Percentiles rank a stretch among this genome's conserved stretches.
These are phyloP conservation scores for Flaveria floridana DNA, from an alignment of 140 eudicot genomes.

Conservation along the genomic window DNA sequence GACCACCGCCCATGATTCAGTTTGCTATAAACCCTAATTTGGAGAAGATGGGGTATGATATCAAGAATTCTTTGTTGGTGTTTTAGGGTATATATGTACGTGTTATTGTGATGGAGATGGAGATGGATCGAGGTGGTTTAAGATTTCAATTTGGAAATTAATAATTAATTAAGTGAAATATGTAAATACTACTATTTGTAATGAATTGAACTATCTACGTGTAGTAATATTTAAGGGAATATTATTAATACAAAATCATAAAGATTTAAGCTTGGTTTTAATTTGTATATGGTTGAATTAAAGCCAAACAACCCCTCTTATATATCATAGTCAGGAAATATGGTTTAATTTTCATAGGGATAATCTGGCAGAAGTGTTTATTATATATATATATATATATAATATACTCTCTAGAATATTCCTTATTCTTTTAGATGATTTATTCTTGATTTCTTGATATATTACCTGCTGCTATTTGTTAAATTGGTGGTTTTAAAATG, in stretches of 20 bases:
- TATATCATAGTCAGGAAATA: too few species aligned
- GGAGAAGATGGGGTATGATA: constrained; percentile 81
- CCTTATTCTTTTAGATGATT: too few species aligned
- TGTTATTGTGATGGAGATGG: not conserved
- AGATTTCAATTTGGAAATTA: constrained; percentile 5
- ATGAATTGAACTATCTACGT: constrained; percentile 15
- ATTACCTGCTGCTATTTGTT: too few species aligned
- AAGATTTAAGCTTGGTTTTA: not conserved
- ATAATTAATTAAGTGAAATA: constrained; percentile 9
- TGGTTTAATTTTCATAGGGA: too few species aligned
- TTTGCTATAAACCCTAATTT: constrained; percentile 74
- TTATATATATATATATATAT: too few species aligned
- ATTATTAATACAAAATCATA: constrained; percentile 3
- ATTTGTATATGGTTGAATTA: not conserved
- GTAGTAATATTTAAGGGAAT: not conserved
- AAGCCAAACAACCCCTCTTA: not conserved
- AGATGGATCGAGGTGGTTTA: constrained; percentile 12
- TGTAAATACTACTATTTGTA: constrained; percentile 33
- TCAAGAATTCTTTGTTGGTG: constrained; percentile 69
- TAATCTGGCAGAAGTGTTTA: too few species aligned
- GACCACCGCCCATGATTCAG: constrained; percentile 87
- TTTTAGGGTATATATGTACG: constrained; percentile 37
- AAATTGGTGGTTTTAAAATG: too few species aligned
- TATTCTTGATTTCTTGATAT: too few species aligned
- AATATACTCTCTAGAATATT: too few species aligned